Conservation (phyloP, 495 filamentous ascomycete genomes). For the Podospora australis region DNA sequence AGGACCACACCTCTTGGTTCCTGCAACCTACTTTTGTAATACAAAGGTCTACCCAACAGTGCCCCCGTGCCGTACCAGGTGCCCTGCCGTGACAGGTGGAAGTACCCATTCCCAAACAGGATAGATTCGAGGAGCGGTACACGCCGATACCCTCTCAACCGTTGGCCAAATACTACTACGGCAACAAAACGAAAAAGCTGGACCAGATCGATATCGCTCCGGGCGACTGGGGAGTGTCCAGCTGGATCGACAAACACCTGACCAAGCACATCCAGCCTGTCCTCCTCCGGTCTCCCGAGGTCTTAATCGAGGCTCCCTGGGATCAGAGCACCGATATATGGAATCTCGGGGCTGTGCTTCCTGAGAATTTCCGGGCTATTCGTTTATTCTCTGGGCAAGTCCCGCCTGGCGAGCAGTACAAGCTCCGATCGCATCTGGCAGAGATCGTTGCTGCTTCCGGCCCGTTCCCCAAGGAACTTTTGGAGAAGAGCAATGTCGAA, state of each 20-base stretch:
- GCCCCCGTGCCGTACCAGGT: no score
- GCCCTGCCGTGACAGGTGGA: no score
- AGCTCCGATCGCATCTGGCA: slow-evolving; percentile 14
- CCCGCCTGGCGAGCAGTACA: slow-evolving; percentile 12
- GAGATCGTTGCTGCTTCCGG: slow-evolving; percentile 24
- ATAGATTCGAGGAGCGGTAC: slow-evolving; percentile 10
- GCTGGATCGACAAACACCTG: slow-evolving; percentile 22
- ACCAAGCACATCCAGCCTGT: slow-evolving; percentile 26
- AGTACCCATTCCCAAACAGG: slow-evolving; percentile 7
- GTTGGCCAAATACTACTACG: slow-evolving; percentile 10
- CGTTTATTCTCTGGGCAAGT: slow-evolving; percentile 9
- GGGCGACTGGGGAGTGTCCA: slow-evolving; percentile 27
- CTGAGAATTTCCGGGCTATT: slow-evolving; percentile 13
- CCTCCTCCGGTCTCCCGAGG: slow-evolving; percentile 24
- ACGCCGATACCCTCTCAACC: slow-evolving; percentile 7
- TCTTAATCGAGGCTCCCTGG: slow-evolving; percentile 27
- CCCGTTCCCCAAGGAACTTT: slow-evolving; percentile 17
- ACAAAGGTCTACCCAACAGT: no score
- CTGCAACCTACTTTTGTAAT: no score
- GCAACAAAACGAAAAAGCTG: not conserved
- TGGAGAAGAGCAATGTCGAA: slow-evolving; percentile 18
- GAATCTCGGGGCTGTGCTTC: slow-evolving; percentile 21
- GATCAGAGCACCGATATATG: slow-evolving; percentile 20
- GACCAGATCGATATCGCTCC: slow-evolving; percentile 17
- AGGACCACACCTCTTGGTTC: no score